A percentile compares a stretch with the other conserved stretches of the same genome.
Evolutionary conservation across 1,139 yeast species (phyloP).

Genomic region (Schwanniomyces etchellsii): DNA sequence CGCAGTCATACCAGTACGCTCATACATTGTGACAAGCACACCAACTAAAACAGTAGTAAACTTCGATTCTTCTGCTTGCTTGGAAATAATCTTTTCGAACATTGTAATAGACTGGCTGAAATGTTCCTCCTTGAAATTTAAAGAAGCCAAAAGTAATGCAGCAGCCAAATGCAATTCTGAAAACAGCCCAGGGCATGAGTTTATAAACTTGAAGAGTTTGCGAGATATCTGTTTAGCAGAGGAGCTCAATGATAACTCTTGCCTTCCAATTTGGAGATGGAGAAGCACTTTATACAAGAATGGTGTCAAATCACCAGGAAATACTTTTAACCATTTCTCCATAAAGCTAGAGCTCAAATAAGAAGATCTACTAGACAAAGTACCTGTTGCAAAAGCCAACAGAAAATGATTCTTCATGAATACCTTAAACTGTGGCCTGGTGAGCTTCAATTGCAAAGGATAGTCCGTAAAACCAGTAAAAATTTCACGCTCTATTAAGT

Average conservation of each 20-base stretch:
- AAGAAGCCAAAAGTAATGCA: slow-evolving; percentile 40
- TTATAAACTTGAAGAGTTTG: slow-evolving; percentile 23
- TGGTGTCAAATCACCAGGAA: slow-evolving; percentile 30
- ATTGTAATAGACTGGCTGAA: slow-evolving; percentile 40
- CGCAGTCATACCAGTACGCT: slow-evolving; percentile 10
- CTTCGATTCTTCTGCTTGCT: slow-evolving; percentile 13
- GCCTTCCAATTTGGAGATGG: slow-evolving; percentile 21
- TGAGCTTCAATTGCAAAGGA: slow-evolving; percentile 32
- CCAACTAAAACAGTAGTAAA: slow-evolving; percentile 40
- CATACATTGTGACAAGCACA: slow-evolving; percentile 44
- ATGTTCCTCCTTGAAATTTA: slow-evolving; percentile 32
- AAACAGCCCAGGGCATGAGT: slow-evolving; percentile 3
- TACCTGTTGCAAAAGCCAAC: slow-evolving; percentile 35
- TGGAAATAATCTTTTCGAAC: slow-evolving; percentile 30
- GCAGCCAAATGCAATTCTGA: slow-evolving; percentile 23
- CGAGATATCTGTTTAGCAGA: slow-evolving; percentile 13
- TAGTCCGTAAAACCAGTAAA: slow-evolving; percentile 35
- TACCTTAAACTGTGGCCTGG: slow-evolving; percentile 35
- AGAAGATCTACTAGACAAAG: slow-evolving; percentile 21
- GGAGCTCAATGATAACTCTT: slow-evolving; percentile 18
- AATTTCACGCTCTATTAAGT: slow-evolving; percentile 39
- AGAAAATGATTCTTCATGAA: slow-evolving; percentile 41
- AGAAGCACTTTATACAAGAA: slow-evolving; percentile 25
- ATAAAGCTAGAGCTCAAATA: slow-evolving; percentile 18
- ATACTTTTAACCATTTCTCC: slow-evolving; percentile 15